Percentiles rank a stretch among this genome's conserved stretches.
phyloP scores from a whole-genome alignment of 805 yeast species.

The Ogataea polymorpha region DNA sequence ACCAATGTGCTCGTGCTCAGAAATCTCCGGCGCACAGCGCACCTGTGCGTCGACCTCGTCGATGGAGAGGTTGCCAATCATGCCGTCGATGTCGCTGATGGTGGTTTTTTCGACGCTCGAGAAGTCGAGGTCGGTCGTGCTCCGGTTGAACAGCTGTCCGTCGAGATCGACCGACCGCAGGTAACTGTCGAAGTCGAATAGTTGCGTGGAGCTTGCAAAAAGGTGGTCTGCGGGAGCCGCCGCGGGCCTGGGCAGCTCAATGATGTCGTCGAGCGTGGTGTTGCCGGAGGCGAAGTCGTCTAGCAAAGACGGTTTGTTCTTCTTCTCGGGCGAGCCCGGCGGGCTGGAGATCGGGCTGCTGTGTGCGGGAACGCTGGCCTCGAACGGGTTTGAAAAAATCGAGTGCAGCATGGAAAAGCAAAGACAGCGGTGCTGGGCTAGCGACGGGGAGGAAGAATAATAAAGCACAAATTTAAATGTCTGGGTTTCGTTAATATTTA shows the following conservation, averaged over 20 bases:
- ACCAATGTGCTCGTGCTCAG: constrained; percentile 16
- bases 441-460: not conserved
- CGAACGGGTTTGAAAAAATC: constrained; percentile 22
- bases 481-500: not conserved
- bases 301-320: constrained; percentile 13
- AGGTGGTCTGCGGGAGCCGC: constrained; percentile 4
- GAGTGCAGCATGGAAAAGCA: constrained; percentile 13
- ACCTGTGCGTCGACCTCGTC: constrained; percentile 37
- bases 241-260: constrained; percentile 11
- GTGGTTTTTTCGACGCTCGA: constrained; percentile 20
- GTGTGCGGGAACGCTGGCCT: constrained; percentile 9
- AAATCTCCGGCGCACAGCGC: constrained; percentile 23
- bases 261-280: constrained; percentile 24
- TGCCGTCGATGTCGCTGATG: constrained; percentile 16
- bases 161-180: constrained; percentile 19
- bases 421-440: constrained; percentile 6
- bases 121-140: constrained; percentile 23
- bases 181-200: constrained; percentile 30
- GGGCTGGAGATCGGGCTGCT: constrained; percentile 10
- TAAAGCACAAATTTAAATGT: not conserved
- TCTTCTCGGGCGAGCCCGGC: constrained; percentile 3
- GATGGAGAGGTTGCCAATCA: constrained; percentile 32
- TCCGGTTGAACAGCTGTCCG: constrained; percentile 8
- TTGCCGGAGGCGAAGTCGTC: constrained; percentile 31
- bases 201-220: constrained; percentile 6